A percentile compares a stretch with the other conserved stretches of the same genome.
phyloP scores from a whole-genome alignment of 306 rosid species.

The Prunus mongolica region DNA sequence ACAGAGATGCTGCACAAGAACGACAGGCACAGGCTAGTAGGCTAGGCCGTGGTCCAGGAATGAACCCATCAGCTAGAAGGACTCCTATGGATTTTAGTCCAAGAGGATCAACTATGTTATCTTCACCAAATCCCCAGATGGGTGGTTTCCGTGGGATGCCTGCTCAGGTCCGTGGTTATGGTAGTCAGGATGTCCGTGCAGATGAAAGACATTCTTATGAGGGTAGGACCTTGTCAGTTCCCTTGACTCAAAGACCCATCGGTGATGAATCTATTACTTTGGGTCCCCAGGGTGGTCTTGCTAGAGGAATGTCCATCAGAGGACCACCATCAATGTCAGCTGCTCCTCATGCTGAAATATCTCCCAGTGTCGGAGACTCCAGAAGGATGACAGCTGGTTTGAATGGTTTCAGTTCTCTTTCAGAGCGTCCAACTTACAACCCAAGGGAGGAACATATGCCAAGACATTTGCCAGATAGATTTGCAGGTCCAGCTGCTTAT shows the following conservation, averaged over 20 bases:
- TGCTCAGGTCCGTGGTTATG: slow-evolving; percentile 60
- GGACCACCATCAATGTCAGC: slow-evolving; percentile 57
- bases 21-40: slow-evolving; percentile 82
- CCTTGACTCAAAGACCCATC: slow-evolving; percentile 53
- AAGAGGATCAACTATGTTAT: slow-evolving; percentile 55
- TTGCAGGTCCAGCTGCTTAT: slow-evolving; percentile 45
- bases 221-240: slow-evolving; percentile 57
- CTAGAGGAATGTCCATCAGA: slow-evolving; percentile 86
- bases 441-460: slow-evolving; percentile 51
- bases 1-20: slow-evolving; percentile 97
- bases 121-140: slow-evolving; percentile 58
- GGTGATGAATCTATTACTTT: slow-evolving; percentile 71
- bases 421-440: slow-evolving; percentile 40
- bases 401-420: slow-evolving; percentile 53
- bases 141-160: slow-evolving; percentile 65
- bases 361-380: slow-evolving; percentile 38
- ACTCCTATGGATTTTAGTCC: slow-evolving; percentile 59
- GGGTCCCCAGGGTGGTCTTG: slow-evolving; percentile 98
- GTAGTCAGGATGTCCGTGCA: slow-evolving; percentile 67
- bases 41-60: slow-evolving; percentile 66
- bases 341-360: slow-evolving; percentile 38
- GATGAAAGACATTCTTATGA: slow-evolving; percentile 70
- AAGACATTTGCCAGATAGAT: slow-evolving; percentile 44
- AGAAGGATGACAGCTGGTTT: slow-evolving; percentile 48
- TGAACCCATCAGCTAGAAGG: slow-evolving; percentile 61